A percentile compares a stretch with the other conserved stretches of the same genome.
Conservation (phyloP, 192 early-diverging fungal species). For the Backusella psychrophila region DNA sequence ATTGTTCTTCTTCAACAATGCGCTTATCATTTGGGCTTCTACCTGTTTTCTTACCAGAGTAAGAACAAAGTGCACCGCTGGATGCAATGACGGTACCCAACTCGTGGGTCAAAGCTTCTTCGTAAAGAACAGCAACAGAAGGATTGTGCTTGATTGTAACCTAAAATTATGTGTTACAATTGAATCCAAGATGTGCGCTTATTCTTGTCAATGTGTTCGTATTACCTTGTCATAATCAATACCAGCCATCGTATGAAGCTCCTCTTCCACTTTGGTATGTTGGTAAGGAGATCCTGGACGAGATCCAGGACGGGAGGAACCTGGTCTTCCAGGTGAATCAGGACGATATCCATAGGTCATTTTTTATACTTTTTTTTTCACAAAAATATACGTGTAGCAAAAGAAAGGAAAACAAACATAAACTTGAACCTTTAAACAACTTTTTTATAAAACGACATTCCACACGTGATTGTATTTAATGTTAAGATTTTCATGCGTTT, state of each 20-base stretch:
- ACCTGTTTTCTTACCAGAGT: slow-evolving; percentile 90
- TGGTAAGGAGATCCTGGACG: slow-evolving; percentile 25
- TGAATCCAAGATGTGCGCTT: neutral
- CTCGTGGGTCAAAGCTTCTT: slow-evolving; percentile 86
- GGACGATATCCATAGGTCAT: slow-evolving; percentile 15
- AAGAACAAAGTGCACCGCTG: slow-evolving; percentile 85
- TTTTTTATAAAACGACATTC: neutral
- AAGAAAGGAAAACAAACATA: neutral
- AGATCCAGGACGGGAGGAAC: slow-evolving; percentile 19
- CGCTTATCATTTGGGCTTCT: slow-evolving; percentile 96
- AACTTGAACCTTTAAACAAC: neutral
- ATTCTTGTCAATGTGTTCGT: neutral
- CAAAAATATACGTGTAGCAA: neutral
- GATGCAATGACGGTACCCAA: slow-evolving; percentile 85
- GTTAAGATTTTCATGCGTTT: slow-evolving; percentile 7
- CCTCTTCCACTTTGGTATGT: slow-evolving; percentile 58
- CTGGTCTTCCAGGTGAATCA: slow-evolving; percentile 27
- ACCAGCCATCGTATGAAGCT: slow-evolving; percentile 65
- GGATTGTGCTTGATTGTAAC: slow-evolving; percentile 81
- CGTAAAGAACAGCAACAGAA: slow-evolving; percentile 86
- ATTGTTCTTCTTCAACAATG: slow-evolving; percentile 88
- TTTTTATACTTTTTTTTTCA: neutral
- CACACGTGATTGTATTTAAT: neutral
- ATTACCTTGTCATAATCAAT: slow-evolving; percentile 73
- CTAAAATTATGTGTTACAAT: neutral